Conservation (phyloP, 2,329 filamentous ascomycete genomes). For the Cercospora brassicicola region DNA sequence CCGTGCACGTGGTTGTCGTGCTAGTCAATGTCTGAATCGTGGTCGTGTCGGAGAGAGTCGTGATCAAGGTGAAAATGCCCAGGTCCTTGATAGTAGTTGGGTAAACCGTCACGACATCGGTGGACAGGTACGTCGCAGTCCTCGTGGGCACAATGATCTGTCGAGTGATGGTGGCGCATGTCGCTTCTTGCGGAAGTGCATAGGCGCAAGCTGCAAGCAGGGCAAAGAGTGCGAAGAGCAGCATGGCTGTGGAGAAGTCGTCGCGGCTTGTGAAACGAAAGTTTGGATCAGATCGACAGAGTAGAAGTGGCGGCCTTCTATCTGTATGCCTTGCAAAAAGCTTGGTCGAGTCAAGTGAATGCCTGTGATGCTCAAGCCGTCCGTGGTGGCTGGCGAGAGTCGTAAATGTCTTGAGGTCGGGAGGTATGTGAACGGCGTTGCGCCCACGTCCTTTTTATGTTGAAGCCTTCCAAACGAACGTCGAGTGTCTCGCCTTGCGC, state of each 20-base stretch:
- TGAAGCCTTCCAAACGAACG: constrained; percentile 12
- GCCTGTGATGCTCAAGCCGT: not conserved
- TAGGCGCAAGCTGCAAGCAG: constrained; percentile 28
- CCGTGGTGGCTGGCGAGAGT: constrained; percentile 6
- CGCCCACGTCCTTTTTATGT: constrained; percentile 14
- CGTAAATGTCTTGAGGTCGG: constrained; percentile 12
- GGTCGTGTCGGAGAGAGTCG: constrained; percentile 32
- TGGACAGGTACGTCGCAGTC: constrained; percentile 35
- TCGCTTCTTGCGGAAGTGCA: constrained; percentile 32
- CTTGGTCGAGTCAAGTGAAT: not conserved
- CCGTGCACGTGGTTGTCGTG: constrained; percentile 29
- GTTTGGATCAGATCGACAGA: not conserved
- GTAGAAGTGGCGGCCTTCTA: constrained; percentile 8
- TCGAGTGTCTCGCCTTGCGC: constrained; percentile 6
- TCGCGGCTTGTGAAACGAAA: constrained; percentile 19
- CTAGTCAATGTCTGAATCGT: constrained; percentile 34
- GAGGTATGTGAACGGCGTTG: constrained; percentile 14
- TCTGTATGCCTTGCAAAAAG: constrained; percentile 5
- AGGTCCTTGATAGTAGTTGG: constrained; percentile 31
- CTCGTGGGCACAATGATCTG: constrained; percentile 35
- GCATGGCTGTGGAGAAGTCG: constrained; percentile 27
- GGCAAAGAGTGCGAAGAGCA: constrained; percentile 23
- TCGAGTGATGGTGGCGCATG: constrained; percentile 33
- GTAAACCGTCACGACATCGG: constrained; percentile 29
- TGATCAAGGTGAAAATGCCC: constrained; percentile 34